phyloP scores from a whole-genome alignment of 306 rosid species.

The Begonia loranthoides region DNA sequence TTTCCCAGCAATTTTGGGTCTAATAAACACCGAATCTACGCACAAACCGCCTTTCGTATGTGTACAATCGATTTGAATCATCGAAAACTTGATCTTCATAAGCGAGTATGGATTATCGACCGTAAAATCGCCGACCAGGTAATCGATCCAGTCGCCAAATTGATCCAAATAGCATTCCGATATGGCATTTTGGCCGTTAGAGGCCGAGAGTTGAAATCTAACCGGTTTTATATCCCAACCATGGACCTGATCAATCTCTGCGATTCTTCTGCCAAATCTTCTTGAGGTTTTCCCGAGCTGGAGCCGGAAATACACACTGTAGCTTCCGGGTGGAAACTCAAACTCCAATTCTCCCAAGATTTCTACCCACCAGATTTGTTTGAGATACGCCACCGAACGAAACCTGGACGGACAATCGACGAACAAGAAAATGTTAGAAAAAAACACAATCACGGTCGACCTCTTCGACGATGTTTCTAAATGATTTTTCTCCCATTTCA shows the following conservation, averaged over 20 bases:
- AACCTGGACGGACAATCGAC: conserved; percentile 27
- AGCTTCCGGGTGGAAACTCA: conserved; percentile 52
- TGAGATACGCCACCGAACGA: conserved; percentile 58
- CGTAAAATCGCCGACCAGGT: conserved; percentile 52
- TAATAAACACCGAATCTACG: conserved; percentile 50
- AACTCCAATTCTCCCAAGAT: conserved; percentile 58
- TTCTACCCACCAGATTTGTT: conserved; percentile 92
- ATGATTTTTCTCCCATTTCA: neutral
- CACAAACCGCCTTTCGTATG: conserved; percentile 89
- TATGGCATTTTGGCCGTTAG: conserved; percentile 42
- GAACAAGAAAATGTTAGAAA: neutral
- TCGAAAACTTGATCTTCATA: conserved; percentile 39
- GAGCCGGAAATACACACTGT: conserved; percentile 49
- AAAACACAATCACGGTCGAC: neutral
- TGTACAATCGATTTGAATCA: conserved; percentile 87
- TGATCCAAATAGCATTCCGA: conserved; percentile 32
- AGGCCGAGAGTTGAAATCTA: conserved; percentile 48
- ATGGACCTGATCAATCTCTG: conserved; percentile 49
- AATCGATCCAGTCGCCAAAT: conserved; percentile 44
- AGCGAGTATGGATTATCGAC: conserved; percentile 17
- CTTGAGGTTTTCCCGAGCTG: conserved; percentile 49
- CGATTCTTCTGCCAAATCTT: conserved; percentile 41
- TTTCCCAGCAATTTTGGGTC: conserved; percentile 22
- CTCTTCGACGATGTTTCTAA: too few species aligned
- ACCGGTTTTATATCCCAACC: conserved; percentile 85